Evolutionary conservation across 1,139 yeast genomes (phyloP), one percentile per base, ranked within the genome.

Genomic region (Suhomyces chickasaworum): DNA sequence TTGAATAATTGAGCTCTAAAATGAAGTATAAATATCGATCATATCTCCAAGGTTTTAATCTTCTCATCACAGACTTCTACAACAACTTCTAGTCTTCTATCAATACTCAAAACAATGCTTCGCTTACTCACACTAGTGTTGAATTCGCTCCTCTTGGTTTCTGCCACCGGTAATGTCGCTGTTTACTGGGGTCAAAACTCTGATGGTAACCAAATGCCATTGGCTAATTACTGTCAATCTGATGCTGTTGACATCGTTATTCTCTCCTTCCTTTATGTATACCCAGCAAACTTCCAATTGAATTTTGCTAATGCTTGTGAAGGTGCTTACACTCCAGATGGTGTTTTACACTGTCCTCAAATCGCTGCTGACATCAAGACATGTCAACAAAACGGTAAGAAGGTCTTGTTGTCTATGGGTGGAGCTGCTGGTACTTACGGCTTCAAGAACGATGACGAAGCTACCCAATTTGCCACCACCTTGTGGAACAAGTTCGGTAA

Each of bases 141-240:
- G 13, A 39, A 37, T 17, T 25, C 46, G 6, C 44, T 42, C 32
- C 38, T 41, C 22, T 41, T 42, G 41, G 53, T 22, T 16, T 37
- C 44, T 49, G 58, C 43, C 48, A 49, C 46, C 35, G 44, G 44
- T 16, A 50, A 54, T 55, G 81, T 89, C 40, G 96, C 85, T 25
- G 77, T 88, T 13, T 89, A 89, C 68, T 90, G 97, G 97, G 97
- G 97, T 39, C 97, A 90, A 68, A 81, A 84, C 59, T 83, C 95
- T 13, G 86, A 81, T 27, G 89, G 89, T 12, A 61, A 80, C 35
- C 96, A 90, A 64, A 72, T 80, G 51, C 64, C 78, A 13, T 73
- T 91, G 47, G 73, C 84, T 7, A 66, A 74, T 47, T 89, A 89
- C 70, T 91, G 97, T 72, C 73, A 78, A 46, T 75, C 81, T 32